phyloP scores from a whole-genome alignment of 202 grass and related monocot genomes.

The Zizania palustris region DNA sequence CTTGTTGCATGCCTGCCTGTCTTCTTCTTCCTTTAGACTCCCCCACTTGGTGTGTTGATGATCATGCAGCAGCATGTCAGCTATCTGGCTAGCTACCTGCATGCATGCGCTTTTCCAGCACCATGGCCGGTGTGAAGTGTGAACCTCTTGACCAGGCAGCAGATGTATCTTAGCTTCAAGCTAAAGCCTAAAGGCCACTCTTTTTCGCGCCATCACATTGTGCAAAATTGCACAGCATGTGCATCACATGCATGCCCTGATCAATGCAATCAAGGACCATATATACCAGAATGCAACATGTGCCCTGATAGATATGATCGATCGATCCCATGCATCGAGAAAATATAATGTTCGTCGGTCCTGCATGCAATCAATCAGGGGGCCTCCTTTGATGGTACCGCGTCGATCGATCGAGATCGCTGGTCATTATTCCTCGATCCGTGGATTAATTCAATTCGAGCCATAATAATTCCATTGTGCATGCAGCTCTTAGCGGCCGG shows the following conservation, averaged over 20 bases:
- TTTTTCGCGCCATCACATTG: neutral
- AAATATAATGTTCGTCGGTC: neutral
- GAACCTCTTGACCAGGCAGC: slow-evolving; percentile 45
- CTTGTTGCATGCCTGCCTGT: neutral
- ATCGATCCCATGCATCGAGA: neutral
- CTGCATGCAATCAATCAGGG: neutral
- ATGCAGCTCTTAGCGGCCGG: too few relatives aligned
- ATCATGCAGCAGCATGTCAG: slow-evolving; percentile 40
- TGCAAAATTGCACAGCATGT: neutral
- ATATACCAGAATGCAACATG: neutral
- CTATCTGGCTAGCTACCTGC: slow-evolving; percentile 4
- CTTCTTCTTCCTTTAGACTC: slow-evolving; percentile 3
- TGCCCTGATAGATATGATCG: neutral
- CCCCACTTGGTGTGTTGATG: slow-evolving; percentile 25
- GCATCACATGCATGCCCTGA: neutral
- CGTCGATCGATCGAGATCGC: too few relatives aligned
- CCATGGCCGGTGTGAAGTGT: slow-evolving; percentile 33
- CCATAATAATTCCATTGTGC: too few relatives aligned
- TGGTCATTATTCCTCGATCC: too few relatives aligned
- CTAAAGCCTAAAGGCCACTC: neutral
- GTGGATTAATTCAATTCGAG: too few relatives aligned
- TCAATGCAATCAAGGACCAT: neutral
- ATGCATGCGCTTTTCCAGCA: slow-evolving; percentile 41
- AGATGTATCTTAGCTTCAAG: neutral
- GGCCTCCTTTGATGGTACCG: neutral